phyloP scores from a whole-genome alignment of 805 yeast genomes.

The Saccharomycopsis guyanensis region DNA sequence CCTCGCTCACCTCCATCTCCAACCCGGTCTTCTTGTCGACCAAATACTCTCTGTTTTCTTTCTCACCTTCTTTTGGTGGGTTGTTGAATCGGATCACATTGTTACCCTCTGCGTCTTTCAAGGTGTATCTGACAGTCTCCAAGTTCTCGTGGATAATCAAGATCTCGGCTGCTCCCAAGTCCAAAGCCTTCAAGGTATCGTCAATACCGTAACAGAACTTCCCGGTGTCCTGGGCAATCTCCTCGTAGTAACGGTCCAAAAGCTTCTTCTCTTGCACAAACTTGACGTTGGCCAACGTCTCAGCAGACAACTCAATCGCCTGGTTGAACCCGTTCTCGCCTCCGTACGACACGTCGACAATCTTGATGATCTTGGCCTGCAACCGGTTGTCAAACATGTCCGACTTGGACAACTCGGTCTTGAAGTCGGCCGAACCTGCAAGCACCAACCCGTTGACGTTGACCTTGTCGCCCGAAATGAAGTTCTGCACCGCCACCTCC shows the following conservation, averaged over 20 bases:
- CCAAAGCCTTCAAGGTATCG: slow-evolving; percentile 93
- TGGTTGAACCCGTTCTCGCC: slow-evolving; percentile 99
- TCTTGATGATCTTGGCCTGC: slow-evolving; percentile 76
- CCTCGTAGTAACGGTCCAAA: slow-evolving; percentile 87
- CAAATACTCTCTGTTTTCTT: slow-evolving; percentile 67
- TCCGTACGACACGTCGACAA: slow-evolving; percentile 97
- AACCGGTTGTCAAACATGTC: slow-evolving; percentile 91
- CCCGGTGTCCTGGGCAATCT: slow-evolving; percentile 95
- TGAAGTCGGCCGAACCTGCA: slow-evolving; percentile 99
- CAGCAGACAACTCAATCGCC: slow-evolving; percentile 96
- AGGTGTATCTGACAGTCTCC: slow-evolving; percentile 73
- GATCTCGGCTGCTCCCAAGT: slow-evolving; percentile 91
- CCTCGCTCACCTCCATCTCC: slow-evolving; percentile 85
- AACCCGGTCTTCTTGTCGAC: slow-evolving; percentile 79
- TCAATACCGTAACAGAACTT: slow-evolving; percentile 96
- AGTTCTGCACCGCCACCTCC: slow-evolving; percentile 95
- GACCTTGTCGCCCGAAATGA: slow-evolving; percentile 90
- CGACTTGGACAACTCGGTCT: slow-evolving; percentile 85
- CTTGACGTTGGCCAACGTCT: slow-evolving; percentile 92
- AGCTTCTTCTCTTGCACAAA: slow-evolving; percentile 97
- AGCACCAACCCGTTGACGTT: slow-evolving; percentile 89
- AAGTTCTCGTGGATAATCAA: slow-evolving; percentile 90
- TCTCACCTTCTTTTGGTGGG: slow-evolving; percentile 39
- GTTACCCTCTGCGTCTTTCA: slow-evolving; percentile 75
- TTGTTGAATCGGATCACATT: slow-evolving; percentile 65